Evolutionary conservation across 768 basidiomycete genomes (phyloP).

Genomic region (Mycena alexandri): DNA sequence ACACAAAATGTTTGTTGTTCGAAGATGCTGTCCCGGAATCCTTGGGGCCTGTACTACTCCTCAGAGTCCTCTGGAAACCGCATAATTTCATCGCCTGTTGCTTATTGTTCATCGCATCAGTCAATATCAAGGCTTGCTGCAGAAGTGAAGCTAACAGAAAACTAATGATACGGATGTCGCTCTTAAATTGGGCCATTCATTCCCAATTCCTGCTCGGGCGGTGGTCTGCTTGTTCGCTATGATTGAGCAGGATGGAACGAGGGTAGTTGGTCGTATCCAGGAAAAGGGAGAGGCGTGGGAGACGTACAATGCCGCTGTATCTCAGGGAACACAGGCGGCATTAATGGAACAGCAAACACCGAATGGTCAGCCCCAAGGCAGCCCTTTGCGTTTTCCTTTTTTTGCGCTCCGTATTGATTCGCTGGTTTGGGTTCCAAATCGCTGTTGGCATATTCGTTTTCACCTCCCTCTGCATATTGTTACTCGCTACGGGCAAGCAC

Average conservation of each 20-base stretch:
- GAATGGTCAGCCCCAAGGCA: conserved; percentile 28
- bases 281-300: conserved; percentile 29
- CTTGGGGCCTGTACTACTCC: too few species aligned
- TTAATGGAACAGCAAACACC: conserved; percentile 20
- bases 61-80: too few species aligned
- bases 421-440: conserved; percentile 22
- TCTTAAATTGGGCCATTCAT: conserved; percentile 24
- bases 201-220: conserved; percentile 26
- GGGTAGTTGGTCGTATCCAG: conserved; percentile 22
- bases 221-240: conserved; percentile 17
- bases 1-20: too few species aligned
- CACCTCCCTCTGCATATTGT: conserved; percentile 16
- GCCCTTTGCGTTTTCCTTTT: too few species aligned
- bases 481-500: conserved; percentile 26
- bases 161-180: conserved; percentile 20
- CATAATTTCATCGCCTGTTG: too few species aligned
- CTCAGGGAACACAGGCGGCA: conserved; percentile 18
- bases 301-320: conserved; percentile 14
- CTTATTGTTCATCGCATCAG: conserved; percentile 10
- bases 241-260: conserved; percentile 28
- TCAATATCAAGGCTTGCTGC: conserved; percentile 30
- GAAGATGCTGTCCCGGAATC: too few species aligned
- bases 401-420: not conserved
- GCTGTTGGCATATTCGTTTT: conserved; percentile 17
- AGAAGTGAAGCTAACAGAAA: conserved; percentile 27